Base-by-base conservation (phyloP, 306 rosid genomes). In the Betula pendula region DNA sequence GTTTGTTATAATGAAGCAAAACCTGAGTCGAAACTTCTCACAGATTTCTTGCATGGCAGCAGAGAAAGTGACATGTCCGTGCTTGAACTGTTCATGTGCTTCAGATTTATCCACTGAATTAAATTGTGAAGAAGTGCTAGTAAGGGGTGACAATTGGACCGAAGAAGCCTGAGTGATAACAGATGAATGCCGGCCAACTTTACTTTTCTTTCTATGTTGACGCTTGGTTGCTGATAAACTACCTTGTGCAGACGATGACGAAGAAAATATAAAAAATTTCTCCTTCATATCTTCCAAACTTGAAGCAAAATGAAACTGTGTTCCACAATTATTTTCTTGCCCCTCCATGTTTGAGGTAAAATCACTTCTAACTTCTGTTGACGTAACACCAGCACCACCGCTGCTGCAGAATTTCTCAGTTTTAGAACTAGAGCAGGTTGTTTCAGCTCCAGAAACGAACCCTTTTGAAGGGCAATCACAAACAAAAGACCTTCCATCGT, bases 11-110 rank as follows among this genome's bases (percentile, higher is more conserved):
- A n/a, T n/a, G n/a, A n/a, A n/a, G n/a, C n/a, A n/a, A n/a, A n/a
- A n/a, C 98, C 98, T 89, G 84, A 87, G 80, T 76, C 93, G 91
- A 96, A 96, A 89, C 67, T 83, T 87, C 74, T 92, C 90, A 81
- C 97, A 95, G 73, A 81, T 82, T 84, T 89, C 91, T 72, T 83
- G 79, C 77, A 75, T 84, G 70, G 79, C 65, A 76, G 79, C 71
- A 6, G 81, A 73, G 68, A 82, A 78, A 70, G 87, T 47, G 44
- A 55, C 40, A 50, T 73, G 79, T 67, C 74, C 90, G 73, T 82
- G 85, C 76, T 73, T 73, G 19, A 78, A 49, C 71, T 70, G 89
- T 69, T 71, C 82, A 77, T 82, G 71, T 11, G 78, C 73, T 71
- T 84, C 86, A 74, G 85, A 79, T 73, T 75, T 82, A 27, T 68